A percentile compares a stretch with the other conserved stretches of the same genome.
Conservation (phyloP, 176 grass and related monocot species). For the Triticum turgidum region DNA sequence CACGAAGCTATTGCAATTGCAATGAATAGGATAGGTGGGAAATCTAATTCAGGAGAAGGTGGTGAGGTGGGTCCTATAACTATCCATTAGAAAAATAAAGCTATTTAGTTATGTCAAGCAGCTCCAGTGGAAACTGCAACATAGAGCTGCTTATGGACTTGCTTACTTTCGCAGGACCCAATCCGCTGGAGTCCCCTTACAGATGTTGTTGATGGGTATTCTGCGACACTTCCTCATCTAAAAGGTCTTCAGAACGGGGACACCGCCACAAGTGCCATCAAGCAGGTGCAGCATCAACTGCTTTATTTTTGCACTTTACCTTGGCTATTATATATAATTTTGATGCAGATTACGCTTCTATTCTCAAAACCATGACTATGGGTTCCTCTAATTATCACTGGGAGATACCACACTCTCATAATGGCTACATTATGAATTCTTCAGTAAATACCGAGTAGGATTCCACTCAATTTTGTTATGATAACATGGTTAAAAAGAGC, state of each 20-base stretch:
- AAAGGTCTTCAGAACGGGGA: slow-evolving; percentile 99
- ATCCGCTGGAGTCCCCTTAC: slow-evolving; percentile 94
- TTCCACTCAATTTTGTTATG: background rate
- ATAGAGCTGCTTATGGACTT: slow-evolving; percentile 29
- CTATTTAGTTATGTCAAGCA: slow-evolving; percentile 13
- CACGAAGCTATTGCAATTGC: slow-evolving; percentile 99
- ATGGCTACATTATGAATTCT: background rate
- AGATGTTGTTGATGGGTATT: slow-evolving; percentile 99
- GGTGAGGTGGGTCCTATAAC: slow-evolving; percentile 74
- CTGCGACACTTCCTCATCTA: slow-evolving; percentile 97
- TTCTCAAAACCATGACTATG: slow-evolving; percentile 15
- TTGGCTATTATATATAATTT: background rate
- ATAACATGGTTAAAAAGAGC: background rate
- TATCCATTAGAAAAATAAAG: slow-evolving; percentile 22
- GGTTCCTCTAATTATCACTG: background rate
- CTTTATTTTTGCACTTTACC: slow-evolving; percentile 22
- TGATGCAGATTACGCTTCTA: background rate
- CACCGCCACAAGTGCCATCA: slow-evolving; percentile 98
- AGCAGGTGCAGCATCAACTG: slow-evolving; percentile 62
- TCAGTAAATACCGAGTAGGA: background rate
- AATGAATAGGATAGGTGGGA: slow-evolving; percentile 97
- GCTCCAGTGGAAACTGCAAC: slow-evolving; percentile 22
- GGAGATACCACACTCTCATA: background rate
- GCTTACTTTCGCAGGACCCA: slow-evolving; percentile 71
- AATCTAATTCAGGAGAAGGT: slow-evolving; percentile 99